Base-by-base conservation (phyloP, 2,329 filamentous ascomycete species). In the Mycosphaerella sp. region DNA sequence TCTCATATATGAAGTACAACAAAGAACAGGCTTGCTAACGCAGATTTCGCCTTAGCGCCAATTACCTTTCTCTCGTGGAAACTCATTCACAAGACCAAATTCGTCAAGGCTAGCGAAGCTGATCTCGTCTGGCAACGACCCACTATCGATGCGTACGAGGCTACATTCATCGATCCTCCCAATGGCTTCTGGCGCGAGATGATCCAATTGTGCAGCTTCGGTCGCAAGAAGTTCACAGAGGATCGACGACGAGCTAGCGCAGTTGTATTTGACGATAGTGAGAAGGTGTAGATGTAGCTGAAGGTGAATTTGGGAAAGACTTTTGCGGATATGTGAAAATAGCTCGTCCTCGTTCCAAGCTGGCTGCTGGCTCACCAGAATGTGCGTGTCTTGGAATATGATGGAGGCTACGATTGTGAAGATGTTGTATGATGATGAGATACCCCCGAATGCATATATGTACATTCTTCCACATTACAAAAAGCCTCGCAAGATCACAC, bases 121-220 rank as follows among this genome's bases (percentile, higher is more conserved):
- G 81, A 85, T 59, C 70, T 85, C 2, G 69, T 81, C 14, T 84
- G 80, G 80, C 77, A 84, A 54, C 71, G 75, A n/a, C 80, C 80
- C 8, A 62, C 71, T 13, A 77, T 84, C 49, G 81, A 84, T 52
- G 74, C 73, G 0, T 83, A 83, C 57, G 79, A 81, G 64, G 71
- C 68, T 7, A 71, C 70, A 14, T 77, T 84, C 57, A 44, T 70
- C 6, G 66, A 72, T 7, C 70, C 71, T 8, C 73, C 77, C 0
- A 64, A 74, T n/a, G 71, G 75, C 4, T 81, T 81, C 69, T 80
- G 79, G 77, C 68, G 62, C 12, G 79, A 81, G 59, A 71, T 81
- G 59, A 56, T 67, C n/a, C 70, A 72, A 48, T 49, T 79, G 58
- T 56, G 78, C 4, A 68, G 74, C 14, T 46, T 69, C 14, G 56